Percentiles rank a stretch among this genome's conserved stretches.
These are phyloP conservation scores for Heliamphora exappendiculata DNA, from an alignment of 148 eudicot genomes.

Conservation along the genomic window DNA sequence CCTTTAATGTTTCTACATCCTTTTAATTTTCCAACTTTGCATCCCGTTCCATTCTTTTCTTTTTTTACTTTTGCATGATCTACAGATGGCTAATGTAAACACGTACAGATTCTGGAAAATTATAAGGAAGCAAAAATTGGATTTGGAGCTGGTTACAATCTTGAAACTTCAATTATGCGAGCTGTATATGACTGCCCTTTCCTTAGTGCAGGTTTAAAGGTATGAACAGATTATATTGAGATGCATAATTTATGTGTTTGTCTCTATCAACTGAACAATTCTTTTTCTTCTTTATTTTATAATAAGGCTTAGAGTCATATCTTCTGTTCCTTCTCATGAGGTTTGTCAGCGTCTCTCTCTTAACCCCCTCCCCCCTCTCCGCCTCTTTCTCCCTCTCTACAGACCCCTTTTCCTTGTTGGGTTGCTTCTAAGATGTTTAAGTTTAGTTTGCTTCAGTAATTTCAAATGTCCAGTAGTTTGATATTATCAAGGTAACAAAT, in stretches of 20 bases:
- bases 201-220: slow-evolving; percentile 66
- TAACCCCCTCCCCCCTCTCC: neutral
- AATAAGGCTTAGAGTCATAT: no score
- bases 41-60: neutral
- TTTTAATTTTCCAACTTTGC: neutral
- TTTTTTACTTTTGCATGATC: neutral
- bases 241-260: neutral
- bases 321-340: no score
- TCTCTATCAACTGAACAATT: neutral
- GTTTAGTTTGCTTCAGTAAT: neutral
- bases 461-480: neutral
- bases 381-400: neutral
- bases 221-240: slow-evolving; percentile 12
- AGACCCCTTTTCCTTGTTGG: neutral
- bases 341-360: neutral
- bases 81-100: slow-evolving; percentile 18
- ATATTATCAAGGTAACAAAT: neutral
- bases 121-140: slow-evolving; percentile 65
- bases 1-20: neutral
- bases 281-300: no score
- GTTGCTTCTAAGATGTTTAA: neutral
- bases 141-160: slow-evolving; percentile 61
- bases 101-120: slow-evolving; percentile 53
- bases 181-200: slow-evolving; percentile 87
- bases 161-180: slow-evolving; percentile 51